These are phyloP conservation scores for Pittosporum tobira DNA, from an alignment of 129 eudicot species.

Conservation along the genomic window DNA sequence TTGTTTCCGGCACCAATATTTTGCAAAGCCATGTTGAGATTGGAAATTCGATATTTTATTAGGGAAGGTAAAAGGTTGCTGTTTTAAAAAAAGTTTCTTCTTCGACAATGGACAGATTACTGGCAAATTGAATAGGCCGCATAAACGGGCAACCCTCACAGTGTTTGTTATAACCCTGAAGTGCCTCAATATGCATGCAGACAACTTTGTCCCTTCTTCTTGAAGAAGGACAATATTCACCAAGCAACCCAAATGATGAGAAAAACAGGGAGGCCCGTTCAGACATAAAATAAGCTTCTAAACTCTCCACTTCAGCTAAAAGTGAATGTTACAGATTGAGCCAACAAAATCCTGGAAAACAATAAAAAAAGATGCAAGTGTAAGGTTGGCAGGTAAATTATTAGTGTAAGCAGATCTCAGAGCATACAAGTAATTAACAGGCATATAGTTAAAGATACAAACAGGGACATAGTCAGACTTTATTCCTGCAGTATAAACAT, in stretches of 20 bases:
- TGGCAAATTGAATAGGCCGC: background rate
- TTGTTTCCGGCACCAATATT: slow-evolving; percentile 34
- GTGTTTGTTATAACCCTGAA: background rate
- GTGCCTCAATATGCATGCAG: slow-evolving; percentile 22
- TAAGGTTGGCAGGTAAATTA: no score
- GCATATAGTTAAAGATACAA: no score
- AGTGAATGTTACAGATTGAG: slow-evolving; percentile 2
- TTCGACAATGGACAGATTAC: background rate
- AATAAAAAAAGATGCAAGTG: background rate
- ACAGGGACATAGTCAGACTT: no score
- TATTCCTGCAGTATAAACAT: no score
- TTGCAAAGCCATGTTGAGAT: slow-evolving; percentile 19
- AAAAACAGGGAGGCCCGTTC: slow-evolving; percentile 21
- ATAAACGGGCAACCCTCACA: background rate
- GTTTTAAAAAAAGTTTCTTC: background rate
- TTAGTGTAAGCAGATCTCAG: no score
- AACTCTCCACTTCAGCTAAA: slow-evolving; percentile 12
- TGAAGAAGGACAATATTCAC: slow-evolving; percentile 28
- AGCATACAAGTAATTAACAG: no score
- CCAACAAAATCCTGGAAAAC: slow-evolving; percentile 8
- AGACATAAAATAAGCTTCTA: slow-evolving; percentile 33
- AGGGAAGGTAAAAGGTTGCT: background rate
- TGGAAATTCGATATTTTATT: background rate
- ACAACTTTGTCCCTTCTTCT: slow-evolving; percentile 13
- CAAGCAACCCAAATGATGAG: slow-evolving; percentile 29